Evolutionary conservation across 106 monocot species (phyloP).

Genomic region (Allium fistulosum): DNA sequence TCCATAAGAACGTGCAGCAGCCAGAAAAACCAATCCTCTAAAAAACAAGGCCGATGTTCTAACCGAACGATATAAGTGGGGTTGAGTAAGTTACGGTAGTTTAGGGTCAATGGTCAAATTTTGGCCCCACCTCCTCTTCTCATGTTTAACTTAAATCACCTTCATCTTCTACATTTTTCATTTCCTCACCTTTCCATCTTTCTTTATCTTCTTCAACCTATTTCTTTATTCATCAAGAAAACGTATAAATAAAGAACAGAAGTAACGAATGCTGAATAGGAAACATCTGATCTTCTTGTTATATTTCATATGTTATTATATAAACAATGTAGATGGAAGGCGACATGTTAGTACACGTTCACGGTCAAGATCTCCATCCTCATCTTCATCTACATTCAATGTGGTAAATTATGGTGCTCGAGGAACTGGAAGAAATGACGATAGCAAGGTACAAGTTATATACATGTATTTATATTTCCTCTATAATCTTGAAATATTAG

Average conservation of each 20-base stretch:
- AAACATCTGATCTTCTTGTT: neutral
- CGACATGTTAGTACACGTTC: neutral
- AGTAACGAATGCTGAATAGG: neutral
- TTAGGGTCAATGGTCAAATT: conserved; percentile 8
- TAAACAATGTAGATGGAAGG: neutral
- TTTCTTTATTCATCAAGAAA: neutral
- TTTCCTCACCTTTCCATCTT: neutral
- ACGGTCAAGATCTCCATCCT: neutral
- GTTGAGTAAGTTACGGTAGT: conserved; percentile 5
- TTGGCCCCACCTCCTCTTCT: neutral
- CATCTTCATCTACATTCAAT: neutral
- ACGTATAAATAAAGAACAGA: neutral
- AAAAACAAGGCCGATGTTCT: neutral
- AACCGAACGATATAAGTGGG: conserved; percentile 8
- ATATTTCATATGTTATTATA: neutral
- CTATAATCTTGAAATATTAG: neutral
- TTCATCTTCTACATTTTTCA: neutral
- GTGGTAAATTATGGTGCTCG: neutral
- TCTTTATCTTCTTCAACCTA: neutral
- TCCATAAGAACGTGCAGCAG: too few relatives aligned
- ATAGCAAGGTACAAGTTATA: neutral
- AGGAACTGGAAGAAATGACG: conserved; percentile 1
- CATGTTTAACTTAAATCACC: neutral
- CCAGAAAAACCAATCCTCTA: too few relatives aligned
- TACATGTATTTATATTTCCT: neutral